phyloP scores from a whole-genome alignment of 163 green algal species.

The Scenedesmus sp. region DNA sequence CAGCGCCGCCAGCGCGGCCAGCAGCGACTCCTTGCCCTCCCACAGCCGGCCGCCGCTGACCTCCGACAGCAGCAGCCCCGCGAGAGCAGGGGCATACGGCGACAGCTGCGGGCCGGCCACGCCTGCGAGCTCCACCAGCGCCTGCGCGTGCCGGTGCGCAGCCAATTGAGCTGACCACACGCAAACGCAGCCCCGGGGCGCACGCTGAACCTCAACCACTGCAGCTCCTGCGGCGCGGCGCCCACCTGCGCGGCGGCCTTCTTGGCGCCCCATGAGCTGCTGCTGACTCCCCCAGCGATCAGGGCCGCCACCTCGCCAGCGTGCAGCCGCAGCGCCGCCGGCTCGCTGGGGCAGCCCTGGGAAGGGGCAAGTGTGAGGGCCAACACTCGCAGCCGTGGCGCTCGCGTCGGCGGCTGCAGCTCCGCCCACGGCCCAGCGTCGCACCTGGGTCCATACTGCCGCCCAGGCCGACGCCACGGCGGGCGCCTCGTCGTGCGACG shows the following conservation, averaged over 20 bases:
- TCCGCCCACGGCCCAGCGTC: too few relatives aligned
- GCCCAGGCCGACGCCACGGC: slow-evolving; percentile 69
- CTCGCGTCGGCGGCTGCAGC: too few relatives aligned
- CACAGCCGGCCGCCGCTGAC: slow-evolving; percentile 70
- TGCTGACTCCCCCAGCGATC: slow-evolving; percentile 56
- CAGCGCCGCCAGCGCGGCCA: slow-evolving; percentile 66
- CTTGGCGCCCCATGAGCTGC: slow-evolving; percentile 76
- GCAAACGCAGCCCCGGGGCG: not conserved
- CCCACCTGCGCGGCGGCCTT: slow-evolving; percentile 58
- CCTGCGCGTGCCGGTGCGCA: not conserved
- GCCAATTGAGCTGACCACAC: not conserved
- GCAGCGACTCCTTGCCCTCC: slow-evolving; percentile 84
- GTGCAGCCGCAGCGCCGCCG: slow-evolving; percentile 54
- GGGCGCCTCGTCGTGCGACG: slow-evolving; percentile 63
- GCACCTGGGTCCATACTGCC: slow-evolving; percentile 84
- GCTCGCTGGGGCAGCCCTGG: slow-evolving; percentile 67
- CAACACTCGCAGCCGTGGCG: too few relatives aligned
- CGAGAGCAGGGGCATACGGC: slow-evolving; percentile 28
- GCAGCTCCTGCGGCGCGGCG: not conserved
- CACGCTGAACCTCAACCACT: not conserved
- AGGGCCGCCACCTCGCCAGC: slow-evolving; percentile 45
- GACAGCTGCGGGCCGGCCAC: slow-evolving; percentile 46
- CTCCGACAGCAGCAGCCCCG: slow-evolving; percentile 57
- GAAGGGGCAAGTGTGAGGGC: too few relatives aligned
- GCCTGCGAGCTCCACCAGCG: slow-evolving; percentile 4